phyloP scores from a whole-genome alignment of 2,329 filamentous ascomycete species.

The Monilinia fructigena region DNA sequence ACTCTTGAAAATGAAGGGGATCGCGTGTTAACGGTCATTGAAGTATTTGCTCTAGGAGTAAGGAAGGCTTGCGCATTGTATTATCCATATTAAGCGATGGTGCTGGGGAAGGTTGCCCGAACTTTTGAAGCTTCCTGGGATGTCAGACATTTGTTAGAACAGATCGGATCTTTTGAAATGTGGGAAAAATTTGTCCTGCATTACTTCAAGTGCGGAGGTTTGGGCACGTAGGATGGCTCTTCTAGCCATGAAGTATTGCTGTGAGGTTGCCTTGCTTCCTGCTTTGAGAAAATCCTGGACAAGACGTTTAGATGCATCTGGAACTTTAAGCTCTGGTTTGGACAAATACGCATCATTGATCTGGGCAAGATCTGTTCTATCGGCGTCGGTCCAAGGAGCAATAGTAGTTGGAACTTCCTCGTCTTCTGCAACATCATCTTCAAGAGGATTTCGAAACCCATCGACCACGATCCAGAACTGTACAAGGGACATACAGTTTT shows the following conservation, averaged over 20 bases:
- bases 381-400: constrained; percentile 75
- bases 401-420: constrained; percentile 57
- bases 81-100: constrained; percentile 39
- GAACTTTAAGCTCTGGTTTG: constrained; percentile 76
- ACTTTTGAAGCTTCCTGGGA: constrained; percentile 68
- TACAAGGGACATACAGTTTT: constrained; percentile 80
- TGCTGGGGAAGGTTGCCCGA: constrained; percentile 22
- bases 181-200: constrained; percentile 77
- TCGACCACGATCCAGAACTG: constrained; percentile 99
- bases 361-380: constrained; percentile 83
- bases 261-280: constrained; percentile 70
- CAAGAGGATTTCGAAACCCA: constrained; percentile 89
- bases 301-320: constrained; percentile 63
- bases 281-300: constrained; percentile 78
- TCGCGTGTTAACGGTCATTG: constrained; percentile 43
- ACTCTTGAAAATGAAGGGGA: constrained; percentile 48
- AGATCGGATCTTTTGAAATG: constrained; percentile 90
- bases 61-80: constrained; percentile 39
- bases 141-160: constrained; percentile 93
- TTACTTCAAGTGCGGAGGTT: constrained; percentile 76
- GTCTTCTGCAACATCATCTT: constrained; percentile 75
- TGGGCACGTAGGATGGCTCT: constrained; percentile 80
- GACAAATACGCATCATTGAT: constrained; percentile 89
- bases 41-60: constrained; percentile 30
- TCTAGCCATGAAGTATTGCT: constrained; percentile 80